A percentile compares a stretch with the other conserved stretches of the same genome.
Evolutionary conservation across 257 asterid species (phyloP).

Genomic region (Thymus mandschuricus): DNA sequence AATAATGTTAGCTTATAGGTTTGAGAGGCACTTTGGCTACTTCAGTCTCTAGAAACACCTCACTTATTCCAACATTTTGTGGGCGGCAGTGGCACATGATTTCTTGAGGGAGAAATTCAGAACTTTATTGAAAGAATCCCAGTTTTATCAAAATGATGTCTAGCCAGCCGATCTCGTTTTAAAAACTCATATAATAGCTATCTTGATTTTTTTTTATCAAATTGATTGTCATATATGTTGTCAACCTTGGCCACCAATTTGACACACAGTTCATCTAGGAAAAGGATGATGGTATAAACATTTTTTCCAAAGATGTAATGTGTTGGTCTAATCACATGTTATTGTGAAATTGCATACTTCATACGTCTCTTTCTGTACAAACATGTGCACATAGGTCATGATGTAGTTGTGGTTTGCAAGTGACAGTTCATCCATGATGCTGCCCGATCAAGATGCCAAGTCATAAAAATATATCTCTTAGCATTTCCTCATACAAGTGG

Average conservation of each 20-base stretch:
- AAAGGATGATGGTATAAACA: background rate
- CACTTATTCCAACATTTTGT: conserved; percentile 18
- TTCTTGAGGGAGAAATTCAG: conserved; percentile 3
- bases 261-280: conserved; percentile 4
- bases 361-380: too few species aligned
- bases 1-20: background rate
- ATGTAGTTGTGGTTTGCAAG: conserved; percentile 27
- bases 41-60: background rate
- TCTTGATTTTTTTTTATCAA: background rate
- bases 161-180: background rate
- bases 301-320: background rate
- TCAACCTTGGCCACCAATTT: conserved; percentile 6
- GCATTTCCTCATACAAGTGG: conserved; percentile 14
- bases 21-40: background rate
- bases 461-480: background rate
- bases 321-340: background rate
- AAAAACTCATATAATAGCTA: background rate
- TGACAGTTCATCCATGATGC: conserved; percentile 21
- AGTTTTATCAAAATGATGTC: conserved; percentile 5
- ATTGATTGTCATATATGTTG: background rate
- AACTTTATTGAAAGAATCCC: background rate
- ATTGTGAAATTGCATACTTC: conserved; percentile 4
- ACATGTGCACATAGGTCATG: too few species aligned
- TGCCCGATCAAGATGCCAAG: conserved; percentile 5
- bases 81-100: conserved; percentile 1